Evolutionary conservation across 345 rosid genomes (phyloP).

Genomic region (Arabidopsis thaliana): TAIR10.1 NC_003070.9:29573501-29574000

Average conservation of each 20-base stretch:
- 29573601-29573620: too few species aligned
- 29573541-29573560: not conserved
- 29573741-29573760: conserved; percentile 22
- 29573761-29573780: conserved; percentile 23
- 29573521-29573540: not conserved
- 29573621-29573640: not conserved
- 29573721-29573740: not conserved
- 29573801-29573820: not conserved
- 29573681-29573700: not conserved
- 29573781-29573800: not conserved
- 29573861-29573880: conserved; percentile 46
- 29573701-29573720: not conserved
- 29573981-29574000: not conserved
- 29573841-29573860: conserved; percentile 9
- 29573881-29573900: conserved; percentile 67
- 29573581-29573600: too few species aligned
- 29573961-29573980: conserved; percentile 32
- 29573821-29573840: conserved; percentile 18
- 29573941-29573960: conserved; percentile 96
- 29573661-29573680: not conserved
- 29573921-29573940: conserved; percentile 84
- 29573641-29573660: not conserved
- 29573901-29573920: conserved; percentile 86
- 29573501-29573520: not conserved
- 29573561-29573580: not conserved